These are phyloP conservation scores for Parsonsia alboflavescens DNA, from an alignment of 257 asterid species.

Conservation along the genomic window DNA sequence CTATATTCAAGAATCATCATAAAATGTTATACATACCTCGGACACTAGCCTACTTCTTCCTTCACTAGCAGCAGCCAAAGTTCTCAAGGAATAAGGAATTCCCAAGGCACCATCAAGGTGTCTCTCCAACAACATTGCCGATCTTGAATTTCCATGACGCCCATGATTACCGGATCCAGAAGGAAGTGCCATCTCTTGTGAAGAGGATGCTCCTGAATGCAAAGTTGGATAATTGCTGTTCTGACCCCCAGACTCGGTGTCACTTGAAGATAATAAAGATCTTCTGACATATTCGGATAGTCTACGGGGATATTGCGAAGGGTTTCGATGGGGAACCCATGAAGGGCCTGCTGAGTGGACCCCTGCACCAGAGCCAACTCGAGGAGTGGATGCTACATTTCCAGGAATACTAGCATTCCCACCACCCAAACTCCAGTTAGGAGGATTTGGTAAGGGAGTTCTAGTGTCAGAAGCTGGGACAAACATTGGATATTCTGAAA, in stretches of 20 bases:
- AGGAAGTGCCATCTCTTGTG: slow-evolving; percentile 39
- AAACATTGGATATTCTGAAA: slow-evolving; percentile 71
- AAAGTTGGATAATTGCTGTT: slow-evolving; percentile 31
- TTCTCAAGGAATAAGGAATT: slow-evolving; percentile 50
- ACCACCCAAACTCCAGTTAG: slow-evolving; percentile 44
- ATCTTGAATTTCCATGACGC: slow-evolving; percentile 52
- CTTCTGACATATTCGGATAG: slow-evolving; percentile 67
- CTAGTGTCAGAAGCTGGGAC: slow-evolving; percentile 47
- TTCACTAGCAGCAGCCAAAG: slow-evolving; percentile 57
- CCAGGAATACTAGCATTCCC: slow-evolving; percentile 37
- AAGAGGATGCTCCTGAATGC: slow-evolving; percentile 35
- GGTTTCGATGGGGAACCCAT: slow-evolving; percentile 49
- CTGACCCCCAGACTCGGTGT: slow-evolving; percentile 49
- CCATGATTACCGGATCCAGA: slow-evolving; percentile 50
- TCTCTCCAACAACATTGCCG: slow-evolving; percentile 65
- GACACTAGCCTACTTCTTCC: slow-evolving; percentile 76
- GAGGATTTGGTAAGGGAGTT: slow-evolving; percentile 44
- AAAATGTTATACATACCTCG: slow-evolving; percentile 51
- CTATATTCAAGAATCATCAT: background rate
- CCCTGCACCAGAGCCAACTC: slow-evolving; percentile 38
- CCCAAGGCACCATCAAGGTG: slow-evolving; percentile 61
- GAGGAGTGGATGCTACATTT: slow-evolving; percentile 45
- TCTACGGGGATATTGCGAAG: slow-evolving; percentile 59
- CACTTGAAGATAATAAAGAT: slow-evolving; percentile 51
- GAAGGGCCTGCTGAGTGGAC: slow-evolving; percentile 42